Percentiles rank a stretch among this genome's conserved stretches.
These are phyloP conservation scores for Neoboletus subvelutipes DNA, from an alignment of 768 basidiomycete species.

Conservation along the genomic window DNA sequence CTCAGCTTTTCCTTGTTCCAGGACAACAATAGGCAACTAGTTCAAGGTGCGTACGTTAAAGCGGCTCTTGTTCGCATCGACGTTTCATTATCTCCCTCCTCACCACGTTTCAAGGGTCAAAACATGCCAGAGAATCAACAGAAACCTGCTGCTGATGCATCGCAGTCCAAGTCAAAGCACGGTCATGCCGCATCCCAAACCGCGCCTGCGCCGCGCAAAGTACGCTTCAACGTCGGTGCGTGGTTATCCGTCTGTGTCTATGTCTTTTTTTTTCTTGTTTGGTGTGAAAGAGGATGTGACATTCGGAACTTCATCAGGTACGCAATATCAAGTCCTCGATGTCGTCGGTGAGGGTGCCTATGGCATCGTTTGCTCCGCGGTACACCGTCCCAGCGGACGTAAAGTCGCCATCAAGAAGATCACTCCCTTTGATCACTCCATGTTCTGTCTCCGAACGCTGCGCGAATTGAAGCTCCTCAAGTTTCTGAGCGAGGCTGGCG, in stretches of 20 bases:
- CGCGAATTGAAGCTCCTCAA: conserved; percentile 83
- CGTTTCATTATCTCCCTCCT: conserved; percentile 1
- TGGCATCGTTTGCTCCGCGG: conserved; percentile 92
- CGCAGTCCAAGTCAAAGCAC: conserved; percentile 43
- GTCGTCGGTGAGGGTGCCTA: conserved; percentile 92
- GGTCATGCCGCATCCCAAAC: conserved; percentile 45
- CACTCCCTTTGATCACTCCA: conserved; percentile 91
- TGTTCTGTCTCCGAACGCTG: conserved; percentile 91
- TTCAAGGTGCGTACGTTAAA: conserved; percentile 3
- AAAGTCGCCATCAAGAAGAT: conserved; percentile 98
- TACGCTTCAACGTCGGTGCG: conserved; percentile 83
- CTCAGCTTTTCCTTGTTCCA: conserved; percentile 20
- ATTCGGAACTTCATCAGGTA: conserved; percentile 41
- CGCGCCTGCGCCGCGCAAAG: conserved; percentile 69
- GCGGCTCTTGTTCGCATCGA: conserved; percentile 15
- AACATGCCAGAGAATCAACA: conserved; percentile 31
- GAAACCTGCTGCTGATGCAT: conserved; percentile 18
- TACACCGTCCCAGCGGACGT: conserved; percentile 81
- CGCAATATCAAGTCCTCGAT: conserved; percentile 82
- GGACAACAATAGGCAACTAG: conserved; percentile 13
- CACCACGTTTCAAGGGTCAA: not conserved
- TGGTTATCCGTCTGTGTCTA: conserved; percentile 1
- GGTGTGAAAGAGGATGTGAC: not conserved
- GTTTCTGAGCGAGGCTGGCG: conserved; percentile 83
- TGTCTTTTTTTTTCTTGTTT: not conserved